Percentiles rank a stretch among this genome's conserved stretches.
These are phyloP conservation scores for Aphanocladium album DNA, from an alignment of 2,329 filamentous ascomycete genomes.

Conservation along the genomic window DNA sequence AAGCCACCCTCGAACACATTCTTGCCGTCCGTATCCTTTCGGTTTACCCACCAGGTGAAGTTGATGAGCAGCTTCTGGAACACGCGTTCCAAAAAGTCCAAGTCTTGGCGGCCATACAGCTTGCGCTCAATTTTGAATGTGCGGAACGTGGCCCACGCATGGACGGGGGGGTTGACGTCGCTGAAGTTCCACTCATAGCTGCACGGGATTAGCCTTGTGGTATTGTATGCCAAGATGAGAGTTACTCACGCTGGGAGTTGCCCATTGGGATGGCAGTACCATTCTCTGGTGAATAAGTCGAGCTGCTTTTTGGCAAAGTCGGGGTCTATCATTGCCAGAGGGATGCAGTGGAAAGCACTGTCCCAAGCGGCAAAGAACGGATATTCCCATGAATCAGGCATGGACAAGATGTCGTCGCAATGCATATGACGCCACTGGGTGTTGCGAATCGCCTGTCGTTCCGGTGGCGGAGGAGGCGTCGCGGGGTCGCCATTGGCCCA, in stretches of 20 bases:
- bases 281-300: conserved; percentile 91
- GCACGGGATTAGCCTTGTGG: conserved; percentile 16
- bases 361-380: conserved; percentile 98
- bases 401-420: conserved; percentile 90
- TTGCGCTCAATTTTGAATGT: conserved; percentile 98
- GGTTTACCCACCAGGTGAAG: conserved; percentile 99
- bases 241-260: conserved; percentile 76
- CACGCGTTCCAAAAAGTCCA: conserved; percentile 92
- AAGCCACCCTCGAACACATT: conserved; percentile 98
- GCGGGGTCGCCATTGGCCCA: conserved; percentile 93
- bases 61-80: conserved; percentile 95
- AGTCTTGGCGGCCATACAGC: conserved; percentile 88
- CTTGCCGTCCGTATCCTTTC: conserved; percentile 90
- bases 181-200: conserved; percentile 94
- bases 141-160: conserved; percentile 92
- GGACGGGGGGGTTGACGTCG: conserved; percentile 93
- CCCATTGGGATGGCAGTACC: conserved; percentile 98
- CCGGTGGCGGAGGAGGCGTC: conserved; percentile 78
- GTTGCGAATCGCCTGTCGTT: conserved; percentile 78
- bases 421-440: conserved; percentile 91
- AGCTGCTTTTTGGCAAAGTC: conserved; percentile 98
- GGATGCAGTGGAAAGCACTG: conserved; percentile 93
- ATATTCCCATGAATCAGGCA: conserved; percentile 99
- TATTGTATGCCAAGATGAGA: background rate
- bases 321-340: conserved; percentile 92